Percentiles rank a stretch among this genome's conserved stretches.
Evolutionary conservation across 257 asterid genomes (phyloP).

Genomic region (Jacaranda mimosifolia): DNA sequence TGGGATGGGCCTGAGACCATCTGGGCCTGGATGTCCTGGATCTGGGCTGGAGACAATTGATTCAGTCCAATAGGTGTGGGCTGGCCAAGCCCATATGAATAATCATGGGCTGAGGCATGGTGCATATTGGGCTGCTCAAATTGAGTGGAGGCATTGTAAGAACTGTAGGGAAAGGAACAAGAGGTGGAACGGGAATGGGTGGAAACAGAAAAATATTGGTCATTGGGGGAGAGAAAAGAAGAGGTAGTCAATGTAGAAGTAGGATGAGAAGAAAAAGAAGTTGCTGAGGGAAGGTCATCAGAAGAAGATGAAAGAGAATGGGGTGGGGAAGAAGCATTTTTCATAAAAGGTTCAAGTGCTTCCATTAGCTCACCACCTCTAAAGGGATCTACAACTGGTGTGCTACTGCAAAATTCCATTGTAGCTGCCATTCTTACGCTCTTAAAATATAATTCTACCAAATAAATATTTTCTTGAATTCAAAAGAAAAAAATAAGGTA

Average conservation of each 20-base stretch:
- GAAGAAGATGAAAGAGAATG: conserved; percentile 41
- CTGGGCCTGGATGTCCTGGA: conserved; percentile 71
- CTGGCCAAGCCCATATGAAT: conserved; percentile 46
- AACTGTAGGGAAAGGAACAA: conserved; percentile 42
- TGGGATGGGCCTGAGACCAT: conserved; percentile 34
- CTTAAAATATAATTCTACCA: not conserved
- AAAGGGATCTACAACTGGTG: conserved; percentile 53
- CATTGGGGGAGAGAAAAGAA: not conserved
- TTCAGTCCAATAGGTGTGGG: conserved; percentile 55
- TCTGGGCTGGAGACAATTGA: conserved; percentile 55
- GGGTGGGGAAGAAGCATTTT: conserved; percentile 71
- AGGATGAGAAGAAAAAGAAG: conserved; percentile 8
- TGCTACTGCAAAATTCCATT: conserved; percentile 76
- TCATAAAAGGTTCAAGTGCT: conserved; percentile 97
- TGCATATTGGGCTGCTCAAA: conserved; percentile 38
- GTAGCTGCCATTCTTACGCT: conserved; percentile 65
- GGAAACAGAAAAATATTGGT: conserved; percentile 29
- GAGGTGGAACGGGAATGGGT: conserved; percentile 44
- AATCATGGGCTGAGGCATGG: conserved; percentile 40
- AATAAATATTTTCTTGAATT: not conserved
- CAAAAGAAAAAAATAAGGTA: not conserved
- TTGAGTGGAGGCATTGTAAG: conserved; percentile 40
- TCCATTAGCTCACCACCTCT: conserved; percentile 89
- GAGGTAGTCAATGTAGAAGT: conserved; percentile 8
- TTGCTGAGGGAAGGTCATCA: conserved; percentile 31